Evolutionary conservation across 1,139 yeast genomes (phyloP), one percentile per base, ranked within the genome.

Genomic region (Candida sp.): DNA sequence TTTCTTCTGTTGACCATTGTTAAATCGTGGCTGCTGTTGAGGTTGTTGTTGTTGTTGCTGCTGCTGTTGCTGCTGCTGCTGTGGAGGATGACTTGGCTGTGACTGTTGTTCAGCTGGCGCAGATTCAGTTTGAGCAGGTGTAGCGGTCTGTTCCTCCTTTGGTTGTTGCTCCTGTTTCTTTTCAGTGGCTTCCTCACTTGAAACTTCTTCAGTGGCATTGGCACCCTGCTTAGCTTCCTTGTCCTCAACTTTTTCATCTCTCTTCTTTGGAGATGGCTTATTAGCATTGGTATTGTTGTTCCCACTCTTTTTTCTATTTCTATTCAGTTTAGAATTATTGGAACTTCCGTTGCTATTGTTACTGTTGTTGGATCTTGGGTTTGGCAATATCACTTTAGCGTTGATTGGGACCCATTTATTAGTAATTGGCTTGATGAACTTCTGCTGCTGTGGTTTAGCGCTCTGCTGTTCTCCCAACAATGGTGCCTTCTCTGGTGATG

Each of bases 341-440:
- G 27, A 26, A 23, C 48, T 41, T 35, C 64, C 47, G 63, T 52
- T 43, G 58, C 56, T 48, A 9, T 54, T 60, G 35, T 53, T 52
- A 34, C 64, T 56, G 28, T 51, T 44, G 25, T 25, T 31, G 45
- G 50, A 45, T 53, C 59, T 55, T 7, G 73, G 63, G 54, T 66
- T 71, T 39, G 84, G 77, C 54, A 82, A 75, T 48, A 82, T 84
- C 49, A 88, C 86, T 56, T 87, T 83, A 31, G 94, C 96, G 58
- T 84, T 82, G 65, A 87, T 85, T n/a, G 96, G 96, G 44, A 90
- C 88, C 96, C 96, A 91, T 69, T 90, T 90, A 62, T 88, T 92
- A 58, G 86, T 84, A 57, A 86, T 84, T 35, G 89, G 79, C 58
- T 76, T 82, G 57, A 74, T 72, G 59, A 76, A 75, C 59, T 85